phyloP scores from a whole-genome alignment of 2,329 filamentous ascomycete species.

The Talaromyces sp. region DNA sequence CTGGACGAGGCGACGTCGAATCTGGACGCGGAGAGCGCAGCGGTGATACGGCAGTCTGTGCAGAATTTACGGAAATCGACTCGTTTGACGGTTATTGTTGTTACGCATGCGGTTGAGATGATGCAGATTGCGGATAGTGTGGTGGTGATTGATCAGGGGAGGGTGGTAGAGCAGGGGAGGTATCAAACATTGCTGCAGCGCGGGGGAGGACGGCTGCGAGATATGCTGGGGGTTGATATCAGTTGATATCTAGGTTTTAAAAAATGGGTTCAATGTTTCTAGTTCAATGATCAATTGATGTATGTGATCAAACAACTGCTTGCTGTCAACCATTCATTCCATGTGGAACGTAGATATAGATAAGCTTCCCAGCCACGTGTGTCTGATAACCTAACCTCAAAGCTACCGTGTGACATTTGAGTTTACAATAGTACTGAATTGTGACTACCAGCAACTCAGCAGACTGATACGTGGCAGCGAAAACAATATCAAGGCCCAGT shows the following conservation, averaged over 20 bases:
- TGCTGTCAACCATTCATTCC: not conserved
- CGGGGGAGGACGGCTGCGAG: slow-evolving; percentile 43
- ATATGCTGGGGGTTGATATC: slow-evolving; percentile 20
- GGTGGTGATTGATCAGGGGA: slow-evolving; percentile 64
- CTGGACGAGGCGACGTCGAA: slow-evolving; percentile 84
- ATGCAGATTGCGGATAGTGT: slow-evolving; percentile 73
- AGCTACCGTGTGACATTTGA: too few relatives aligned
- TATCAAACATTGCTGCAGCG: slow-evolving; percentile 55
- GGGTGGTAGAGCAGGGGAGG: slow-evolving; percentile 61
- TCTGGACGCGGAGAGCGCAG: slow-evolving; percentile 64
- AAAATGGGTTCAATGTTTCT: too few relatives aligned
- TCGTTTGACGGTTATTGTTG: slow-evolving; percentile 65
- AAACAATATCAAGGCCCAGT: too few relatives aligned
- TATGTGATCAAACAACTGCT: not conserved
- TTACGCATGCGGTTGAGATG: slow-evolving; percentile 80
- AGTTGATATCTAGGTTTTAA: not conserved
- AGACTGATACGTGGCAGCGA: too few relatives aligned
- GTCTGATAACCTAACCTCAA: too few relatives aligned
- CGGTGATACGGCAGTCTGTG: slow-evolving; percentile 59
- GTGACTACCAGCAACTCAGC: too few relatives aligned
- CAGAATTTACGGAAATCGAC: slow-evolving; percentile 40
- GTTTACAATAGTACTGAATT: too few relatives aligned
- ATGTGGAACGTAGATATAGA: not conserved
- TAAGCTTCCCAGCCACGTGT: not conserved
- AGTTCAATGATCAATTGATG: not conserved